phyloP scores from a whole-genome alignment of 73 alveolate genomes.

The Tetrahymena thermophila region DNA sequence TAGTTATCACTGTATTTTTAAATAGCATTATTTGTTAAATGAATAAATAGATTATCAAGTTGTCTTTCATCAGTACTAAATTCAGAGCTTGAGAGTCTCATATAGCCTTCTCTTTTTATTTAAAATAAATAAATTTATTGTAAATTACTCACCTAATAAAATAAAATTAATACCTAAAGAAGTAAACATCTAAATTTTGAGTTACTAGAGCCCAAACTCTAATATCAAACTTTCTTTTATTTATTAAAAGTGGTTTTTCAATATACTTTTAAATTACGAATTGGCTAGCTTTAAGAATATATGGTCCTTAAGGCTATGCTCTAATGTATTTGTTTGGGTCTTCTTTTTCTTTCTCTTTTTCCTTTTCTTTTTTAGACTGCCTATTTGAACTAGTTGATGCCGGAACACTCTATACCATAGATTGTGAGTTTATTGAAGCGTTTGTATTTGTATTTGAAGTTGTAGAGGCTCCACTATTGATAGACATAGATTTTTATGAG shows the following conservation, averaged over 20 bases:
- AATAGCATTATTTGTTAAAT: conserved; percentile 66
- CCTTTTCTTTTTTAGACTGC: neutral
- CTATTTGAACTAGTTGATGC: neutral
- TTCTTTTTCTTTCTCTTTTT: neutral
- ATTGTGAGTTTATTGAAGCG: neutral
- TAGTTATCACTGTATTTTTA: conserved; percentile 57
- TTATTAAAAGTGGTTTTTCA: conserved; percentile 58
- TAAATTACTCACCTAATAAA: neutral
- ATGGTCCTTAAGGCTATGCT: neutral
- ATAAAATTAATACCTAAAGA: conserved; percentile 24
- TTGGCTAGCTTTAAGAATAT: conserved; percentile 25
- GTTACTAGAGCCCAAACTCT: conserved; percentile 72
- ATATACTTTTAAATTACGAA: conserved; percentile 61
- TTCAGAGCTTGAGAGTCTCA: conserved; percentile 59
- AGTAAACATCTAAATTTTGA: conserved; percentile 44
- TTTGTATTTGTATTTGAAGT: neutral
- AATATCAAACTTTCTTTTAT: conserved; percentile 62
- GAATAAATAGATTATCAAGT: conserved; percentile 53
- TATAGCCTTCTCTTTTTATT: conserved; percentile 65
- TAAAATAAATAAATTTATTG: neutral
- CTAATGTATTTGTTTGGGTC: neutral
- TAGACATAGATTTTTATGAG: neutral
- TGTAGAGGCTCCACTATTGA: neutral
- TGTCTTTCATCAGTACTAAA: conserved; percentile 39
- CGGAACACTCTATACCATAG: neutral